phyloP scores from a whole-genome alignment of 768 basidiomycete species.

The Pulveroboletus frians region DNA sequence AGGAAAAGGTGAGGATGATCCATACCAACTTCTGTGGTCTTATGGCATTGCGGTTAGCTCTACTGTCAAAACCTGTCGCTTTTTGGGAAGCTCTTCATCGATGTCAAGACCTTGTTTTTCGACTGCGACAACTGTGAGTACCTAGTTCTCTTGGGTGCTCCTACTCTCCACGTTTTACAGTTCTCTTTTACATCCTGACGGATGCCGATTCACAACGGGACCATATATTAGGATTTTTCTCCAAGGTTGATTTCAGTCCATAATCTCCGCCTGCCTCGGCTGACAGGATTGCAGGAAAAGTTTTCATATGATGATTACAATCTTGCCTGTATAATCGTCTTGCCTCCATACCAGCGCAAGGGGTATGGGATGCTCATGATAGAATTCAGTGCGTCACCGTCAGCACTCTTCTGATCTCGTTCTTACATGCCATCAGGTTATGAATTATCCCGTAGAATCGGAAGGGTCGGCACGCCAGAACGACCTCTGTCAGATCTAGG shows the following conservation, averaged over 20 bases:
- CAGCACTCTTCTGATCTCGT: not conserved
- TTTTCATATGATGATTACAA: slow-evolving; percentile 96
- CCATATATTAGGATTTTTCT: slow-evolving; percentile 72
- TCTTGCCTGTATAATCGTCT: slow-evolving; percentile 90
- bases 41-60: slow-evolving; percentile 52
- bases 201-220: slow-evolving; percentile 76
- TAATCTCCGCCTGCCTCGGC: not conserved
- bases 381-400: slow-evolving; percentile 80
- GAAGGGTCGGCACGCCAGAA: slow-evolving; percentile 88
- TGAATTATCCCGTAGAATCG: slow-evolving; percentile 75
- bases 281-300: slow-evolving; percentile 61
- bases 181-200: slow-evolving; percentile 90
- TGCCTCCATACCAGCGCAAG: slow-evolving; percentile 87
- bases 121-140: slow-evolving; percentile 79
- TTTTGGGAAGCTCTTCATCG: slow-evolving; percentile 98
- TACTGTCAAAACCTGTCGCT: slow-evolving; percentile 95
- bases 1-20: slow-evolving; percentile 62
- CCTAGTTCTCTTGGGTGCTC: not conserved
- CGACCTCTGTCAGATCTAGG: slow-evolving; percentile 93
- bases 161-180: slow-evolving; percentile 23
- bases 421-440: slow-evolving; percentile 56
- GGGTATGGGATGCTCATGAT: slow-evolving; percentile 95
- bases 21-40: not conserved
- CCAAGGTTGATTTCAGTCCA: slow-evolving; percentile 40
- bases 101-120: slow-evolving; percentile 93